phyloP scores from a whole-genome alignment of 176 grass and related monocot genomes.

The Secale cereale region DNA sequence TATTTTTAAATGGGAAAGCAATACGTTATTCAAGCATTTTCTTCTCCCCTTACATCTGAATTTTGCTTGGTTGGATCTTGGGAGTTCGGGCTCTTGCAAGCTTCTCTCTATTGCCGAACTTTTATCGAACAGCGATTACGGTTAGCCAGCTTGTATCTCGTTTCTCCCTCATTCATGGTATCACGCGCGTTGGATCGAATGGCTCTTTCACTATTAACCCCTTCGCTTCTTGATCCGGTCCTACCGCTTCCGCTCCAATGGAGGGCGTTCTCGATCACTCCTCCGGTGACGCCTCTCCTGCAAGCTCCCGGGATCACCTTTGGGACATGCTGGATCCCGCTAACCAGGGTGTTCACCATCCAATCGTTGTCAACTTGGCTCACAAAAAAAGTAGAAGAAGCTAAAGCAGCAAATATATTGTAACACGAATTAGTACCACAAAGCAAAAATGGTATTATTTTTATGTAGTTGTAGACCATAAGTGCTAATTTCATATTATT shows the following conservation, averaged over 20 bases:
- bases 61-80: no score
- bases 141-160: no score
- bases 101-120: no score
- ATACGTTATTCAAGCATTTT: no score
- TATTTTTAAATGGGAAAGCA: neutral
- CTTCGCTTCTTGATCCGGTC: neutral
- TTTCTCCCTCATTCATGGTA: no score
- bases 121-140: no score
- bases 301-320: neutral
- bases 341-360: neutral
- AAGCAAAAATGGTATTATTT: neutral
- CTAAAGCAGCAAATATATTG: neutral
- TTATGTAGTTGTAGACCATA: neutral
- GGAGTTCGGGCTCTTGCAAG: no score
- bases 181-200: no score
- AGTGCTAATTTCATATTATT: neutral
- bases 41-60: no score
- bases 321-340: neutral
- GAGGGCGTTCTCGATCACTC: neutral
- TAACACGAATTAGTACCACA: neutral
- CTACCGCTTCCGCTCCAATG: neutral
- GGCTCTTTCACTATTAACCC: neutral
- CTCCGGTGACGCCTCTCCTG: neutral
- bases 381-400: neutral
- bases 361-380: neutral